Base-by-base conservation (phyloP, 352 stramenopile genomes). In the Elongisporangium undulatum region DNA sequence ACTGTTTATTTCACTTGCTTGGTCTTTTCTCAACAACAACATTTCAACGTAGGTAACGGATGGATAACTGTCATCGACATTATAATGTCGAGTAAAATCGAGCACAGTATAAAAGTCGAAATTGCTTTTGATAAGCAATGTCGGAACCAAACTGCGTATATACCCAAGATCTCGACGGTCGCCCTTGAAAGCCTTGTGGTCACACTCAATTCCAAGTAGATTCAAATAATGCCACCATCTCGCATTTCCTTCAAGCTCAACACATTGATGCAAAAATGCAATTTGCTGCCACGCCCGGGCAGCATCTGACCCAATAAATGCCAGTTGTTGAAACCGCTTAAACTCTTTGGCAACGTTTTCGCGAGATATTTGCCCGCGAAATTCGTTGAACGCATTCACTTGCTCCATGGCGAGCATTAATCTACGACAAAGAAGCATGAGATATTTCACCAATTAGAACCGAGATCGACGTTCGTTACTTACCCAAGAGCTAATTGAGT, bases 301-400 rank as follows among this genome's bases (percentile, higher is more conserved):
- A 38, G 79, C 78, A 64, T 94, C 81, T 1, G 85, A 72, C 12
- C 85, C 82, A 59, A 92, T 77, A 15, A 82, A 77, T 5, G 85
- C 82, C 15, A 94, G 65, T 51, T 90, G 75, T 41, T 90, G 85
- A 49, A 94, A 90, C 16, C 85, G 73, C 39, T 85, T 76, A 53
- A 89, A 94, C 51, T 94, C 85, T 71, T 92, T 92, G 1, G 77
- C 74, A 13, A 92, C 76, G 39, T 92, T 91, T 61, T 94, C 85
- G 58, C 82, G 74, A 29, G 82, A 87, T 29, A 94, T 86, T 56
- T 92, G 82, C n/a, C 61, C 67, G 55, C 83, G 76, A 60, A 94
- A 92, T 0, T 74, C 68, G 20, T 76, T 74, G 55, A 91, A 94
- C 1, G 79, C 82, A 24, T 85, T 76, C n/a, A 80, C 64, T 58